These are phyloP conservation scores for Trichophaea hybrida DNA, from an alignment of 2,329 filamentous ascomycete genomes.

Conservation along the genomic window DNA sequence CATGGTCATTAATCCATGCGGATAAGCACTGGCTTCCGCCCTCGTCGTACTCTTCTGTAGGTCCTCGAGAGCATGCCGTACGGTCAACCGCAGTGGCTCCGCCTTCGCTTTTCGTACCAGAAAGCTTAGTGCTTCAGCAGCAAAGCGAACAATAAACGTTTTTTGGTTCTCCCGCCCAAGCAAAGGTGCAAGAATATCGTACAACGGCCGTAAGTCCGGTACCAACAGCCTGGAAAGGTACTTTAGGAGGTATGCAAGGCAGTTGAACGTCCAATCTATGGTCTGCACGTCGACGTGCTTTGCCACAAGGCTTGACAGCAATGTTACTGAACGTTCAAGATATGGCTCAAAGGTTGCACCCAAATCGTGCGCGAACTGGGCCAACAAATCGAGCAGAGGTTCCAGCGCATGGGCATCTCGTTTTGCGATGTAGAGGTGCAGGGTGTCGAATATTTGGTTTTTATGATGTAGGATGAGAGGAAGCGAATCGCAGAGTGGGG, in stretches of 20 bases:
- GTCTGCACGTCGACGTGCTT: constrained; percentile 67
- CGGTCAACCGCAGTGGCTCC: constrained; percentile 53
- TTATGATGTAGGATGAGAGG: constrained; percentile 86
- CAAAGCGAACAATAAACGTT: constrained; percentile 76
- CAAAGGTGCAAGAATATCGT: constrained; percentile 66
- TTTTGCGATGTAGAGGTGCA: constrained; percentile 64
- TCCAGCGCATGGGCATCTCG: constrained; percentile 71
- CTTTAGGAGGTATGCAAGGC: constrained; percentile 91
- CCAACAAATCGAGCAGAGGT: constrained; percentile 71
- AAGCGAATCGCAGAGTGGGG: constrained; percentile 72
- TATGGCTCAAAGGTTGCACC: constrained; percentile 77
- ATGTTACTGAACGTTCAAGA: constrained; percentile 58
- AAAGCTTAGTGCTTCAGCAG: constrained; percentile 89
- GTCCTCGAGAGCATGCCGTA: constrained; percentile 58
- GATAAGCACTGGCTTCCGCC: constrained; percentile 41
- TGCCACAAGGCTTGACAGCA: constrained; percentile 65
- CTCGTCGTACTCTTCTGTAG: constrained; percentile 35
- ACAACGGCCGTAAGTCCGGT: constrained; percentile 70
- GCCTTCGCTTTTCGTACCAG: constrained; percentile 81
- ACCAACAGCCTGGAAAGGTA: constrained; percentile 81
- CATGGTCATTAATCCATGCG: constrained; percentile 80
- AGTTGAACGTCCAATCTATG: constrained; percentile 96
- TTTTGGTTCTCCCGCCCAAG: constrained; percentile 73
- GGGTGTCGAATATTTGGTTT: constrained; percentile 62
- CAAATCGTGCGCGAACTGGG: constrained; percentile 88